Base-by-base conservation (phyloP, 108 stramenopile species). In the Mayamaea pseudoterrestris region DNA sequence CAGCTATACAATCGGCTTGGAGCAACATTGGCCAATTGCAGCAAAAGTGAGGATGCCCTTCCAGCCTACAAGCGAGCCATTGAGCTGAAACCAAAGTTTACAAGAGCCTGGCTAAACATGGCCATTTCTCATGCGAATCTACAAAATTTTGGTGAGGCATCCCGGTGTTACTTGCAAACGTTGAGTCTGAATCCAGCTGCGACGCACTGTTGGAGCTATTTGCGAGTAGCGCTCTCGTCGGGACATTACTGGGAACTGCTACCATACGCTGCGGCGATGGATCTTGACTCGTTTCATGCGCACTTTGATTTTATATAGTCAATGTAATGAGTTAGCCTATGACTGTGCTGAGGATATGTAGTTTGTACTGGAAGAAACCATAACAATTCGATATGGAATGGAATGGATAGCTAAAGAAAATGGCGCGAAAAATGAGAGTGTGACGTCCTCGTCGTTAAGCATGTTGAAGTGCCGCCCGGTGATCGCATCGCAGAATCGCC, bases 71-170 rank as follows among this genome's bases (percentile, higher is more conserved):
- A 73, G n/a, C 48, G 45, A 29, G 93, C 93, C 0, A 48, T 98
- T 41, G 53, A 71, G 27, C 53, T 91, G 26, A 91, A 92, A 48
- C 96, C 96, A 21, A 72, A 78, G 68, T 98, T 93, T 66, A 84
- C 93, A 1, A 69, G 96, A 2, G 92, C 79, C 26, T 95, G 94
- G 96, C 59, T 95, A n/a, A 98, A 98, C 51, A 83, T 93, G 73
- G 94, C 93, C 16, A 95, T 98, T 41, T 73, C 92, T 8, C 94
- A 95, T 58, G 67, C 65, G 44, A 95, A 93, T 54, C 56, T 95
- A 23, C 74, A 72, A 23, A 73, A 86, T 20, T 90, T 90, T 50
- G 71, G 74, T 20, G 84, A 94, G 48, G 93, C 94, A 2, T 78
- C 86, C 13, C 60, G 90, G 11, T 93, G 90, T 60, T 98, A 94